Evolutionary conservation across 169 alveolate genomes (phyloP), one percentile per base, ranked within the genome.

Genomic region (Babesia bigemina): DNA sequence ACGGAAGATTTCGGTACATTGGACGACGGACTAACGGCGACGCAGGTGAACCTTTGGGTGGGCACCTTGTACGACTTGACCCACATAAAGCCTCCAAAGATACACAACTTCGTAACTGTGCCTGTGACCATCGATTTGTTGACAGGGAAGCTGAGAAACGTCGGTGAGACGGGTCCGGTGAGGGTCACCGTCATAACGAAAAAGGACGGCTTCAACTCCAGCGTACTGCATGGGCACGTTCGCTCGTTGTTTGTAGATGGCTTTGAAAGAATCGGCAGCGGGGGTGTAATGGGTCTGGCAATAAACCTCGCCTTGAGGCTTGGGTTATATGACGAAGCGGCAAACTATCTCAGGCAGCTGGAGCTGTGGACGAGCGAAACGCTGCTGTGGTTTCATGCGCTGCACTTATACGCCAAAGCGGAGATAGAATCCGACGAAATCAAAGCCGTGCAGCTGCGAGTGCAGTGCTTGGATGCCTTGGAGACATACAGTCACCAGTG

Each of bases 311-410:
- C 83, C 33, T 61, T 81, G 61, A 33, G 88, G 53, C 55, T 81
- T 24, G 88, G 88, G 52, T 52, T 81, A 24, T 72, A 81, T 44
- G 47, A 2, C 0, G 85, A 81, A 21, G 85, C 85, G 36, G 47
- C 84, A 21, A 16, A 2, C 12, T 56, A 33, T 10, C 70, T 81
- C 44, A 45, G 56, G 24, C 57, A 63, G 22, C 52, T 81, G 24
- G 66, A 50, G 48, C 55, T 81, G 50, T 59, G 77, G 55, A 39
- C 76, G 36, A 14, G 44, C 63, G 42, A 55, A 28, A 55, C 63
- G 26, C 71, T 69, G 42, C 60, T 63, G 61, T 81, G 88, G 88
- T 55, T 81, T 48, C 10, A 74, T 24, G 71, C 48, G 12, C 75
- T 81, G 4, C 57, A 55, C 47, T 26, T 72, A 44, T 60, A 52